Conservation (phyloP, 106 monocot species). For the Dioscorea dumetorum region DNA sequence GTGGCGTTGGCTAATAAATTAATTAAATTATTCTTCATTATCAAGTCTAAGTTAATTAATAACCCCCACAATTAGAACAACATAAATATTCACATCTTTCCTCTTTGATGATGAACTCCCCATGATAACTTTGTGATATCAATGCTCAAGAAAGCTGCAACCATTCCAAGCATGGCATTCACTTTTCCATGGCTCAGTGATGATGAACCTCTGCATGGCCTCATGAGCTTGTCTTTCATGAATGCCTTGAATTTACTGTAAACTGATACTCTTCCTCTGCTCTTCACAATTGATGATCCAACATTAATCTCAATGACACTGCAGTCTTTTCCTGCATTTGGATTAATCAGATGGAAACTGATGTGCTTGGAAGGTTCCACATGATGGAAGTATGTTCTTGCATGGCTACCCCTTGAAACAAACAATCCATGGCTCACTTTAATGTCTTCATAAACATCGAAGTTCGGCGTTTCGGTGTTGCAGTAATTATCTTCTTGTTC, state of each 20-base stretch:
- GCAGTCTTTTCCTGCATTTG: slow-evolving; percentile 14
- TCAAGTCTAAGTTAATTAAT: neutral
- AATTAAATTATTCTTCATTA: neutral
- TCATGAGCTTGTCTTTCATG: slow-evolving; percentile 28
- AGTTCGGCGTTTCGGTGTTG: neutral
- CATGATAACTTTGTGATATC: slow-evolving; percentile 11
- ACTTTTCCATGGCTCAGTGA: slow-evolving; percentile 7
- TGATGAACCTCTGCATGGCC: slow-evolving; percentile 19
- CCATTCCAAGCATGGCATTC: slow-evolving; percentile 12
- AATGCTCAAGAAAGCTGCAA: slow-evolving; percentile 15
- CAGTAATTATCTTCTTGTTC: slow-evolving; percentile 40
- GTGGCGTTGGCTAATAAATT: too few species aligned
- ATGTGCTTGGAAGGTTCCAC: slow-evolving; percentile 63
- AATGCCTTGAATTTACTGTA: slow-evolving; percentile 43
- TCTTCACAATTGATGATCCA: slow-evolving; percentile 3
- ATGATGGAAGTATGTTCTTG: slow-evolving; percentile 57
- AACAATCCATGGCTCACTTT: slow-evolving; percentile 46
- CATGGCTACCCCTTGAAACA: slow-evolving; percentile 26
- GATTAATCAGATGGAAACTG: slow-evolving; percentile 47
- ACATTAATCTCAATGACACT: slow-evolving; percentile 6
- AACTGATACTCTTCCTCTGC: slow-evolving; percentile 21
- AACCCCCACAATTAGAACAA: neutral
- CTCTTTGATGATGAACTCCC: slow-evolving; percentile 12
- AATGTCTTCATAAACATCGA: slow-evolving; percentile 36
- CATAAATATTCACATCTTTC: slow-evolving; percentile 1